phyloP scores from a whole-genome alignment of 768 basidiomycete species.

The Asterophora lycoperdoides region DNA sequence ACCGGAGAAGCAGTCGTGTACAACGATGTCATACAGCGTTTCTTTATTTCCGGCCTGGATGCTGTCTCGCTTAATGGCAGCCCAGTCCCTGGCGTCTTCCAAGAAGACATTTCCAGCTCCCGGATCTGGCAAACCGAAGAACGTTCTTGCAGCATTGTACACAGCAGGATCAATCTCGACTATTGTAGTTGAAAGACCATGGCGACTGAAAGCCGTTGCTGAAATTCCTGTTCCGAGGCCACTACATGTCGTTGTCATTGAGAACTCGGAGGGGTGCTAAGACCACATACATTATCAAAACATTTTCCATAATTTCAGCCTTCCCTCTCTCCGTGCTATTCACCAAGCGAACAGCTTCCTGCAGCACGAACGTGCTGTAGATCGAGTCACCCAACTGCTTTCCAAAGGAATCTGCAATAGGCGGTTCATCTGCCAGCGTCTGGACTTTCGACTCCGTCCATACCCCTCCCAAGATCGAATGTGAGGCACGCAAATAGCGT shows the following conservation, averaged over 20 bases:
- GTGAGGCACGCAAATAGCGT: constrained; percentile 59
- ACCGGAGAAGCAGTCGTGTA: constrained; percentile 94
- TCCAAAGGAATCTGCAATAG: constrained; percentile 48
- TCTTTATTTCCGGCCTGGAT: constrained; percentile 24
- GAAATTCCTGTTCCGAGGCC: constrained; percentile 87
- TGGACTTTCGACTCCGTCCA: constrained; percentile 63
- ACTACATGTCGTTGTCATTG: constrained; percentile 36
- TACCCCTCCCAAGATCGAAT: constrained; percentile 67
- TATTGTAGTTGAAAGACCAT: constrained; percentile 69
- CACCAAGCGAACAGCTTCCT: constrained; percentile 78
- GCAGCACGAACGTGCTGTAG: constrained; percentile 79
- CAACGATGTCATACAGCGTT: constrained; percentile 59
- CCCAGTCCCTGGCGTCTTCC: constrained; percentile 73
- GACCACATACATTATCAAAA: constrained; percentile 64
- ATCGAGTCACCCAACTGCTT: constrained; percentile 69
- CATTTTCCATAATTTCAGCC: constrained; percentile 42
- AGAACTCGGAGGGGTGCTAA: neutral
- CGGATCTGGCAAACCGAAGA: constrained; percentile 75
- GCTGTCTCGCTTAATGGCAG: constrained; percentile 37
- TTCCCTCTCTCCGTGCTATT: constrained; percentile 42
- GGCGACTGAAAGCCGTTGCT: constrained; percentile 66
- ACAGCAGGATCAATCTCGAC: constrained; percentile 95
- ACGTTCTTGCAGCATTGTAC: constrained; percentile 73
- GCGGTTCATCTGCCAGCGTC: constrained; percentile 37
- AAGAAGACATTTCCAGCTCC: constrained; percentile 59